Conservation (phyloP, 306 rosid species). For the Quercus agrifolia region DNA sequence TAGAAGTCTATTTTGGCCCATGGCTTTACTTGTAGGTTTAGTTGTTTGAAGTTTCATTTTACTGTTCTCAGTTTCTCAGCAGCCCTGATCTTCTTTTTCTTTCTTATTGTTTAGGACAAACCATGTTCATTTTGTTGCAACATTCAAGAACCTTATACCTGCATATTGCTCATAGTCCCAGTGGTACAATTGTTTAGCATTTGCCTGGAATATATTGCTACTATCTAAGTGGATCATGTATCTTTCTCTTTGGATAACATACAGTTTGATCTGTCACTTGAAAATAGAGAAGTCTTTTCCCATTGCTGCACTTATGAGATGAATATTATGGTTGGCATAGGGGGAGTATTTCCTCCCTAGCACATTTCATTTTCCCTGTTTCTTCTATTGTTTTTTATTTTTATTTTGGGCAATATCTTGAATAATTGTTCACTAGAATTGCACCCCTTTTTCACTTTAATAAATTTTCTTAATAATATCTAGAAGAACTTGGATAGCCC, state of each 20-base stretch:
- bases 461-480: background rate
- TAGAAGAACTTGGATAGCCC: too few species aligned
- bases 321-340: background rate
- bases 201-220: background rate
- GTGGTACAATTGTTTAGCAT: background rate
- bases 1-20: background rate
- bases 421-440: background rate
- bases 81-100: background rate
- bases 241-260: background rate
- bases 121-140: background rate
- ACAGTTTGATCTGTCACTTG: background rate
- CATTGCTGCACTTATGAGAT: background rate
- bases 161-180: background rate
- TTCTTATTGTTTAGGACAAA: background rate
- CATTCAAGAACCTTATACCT: background rate
- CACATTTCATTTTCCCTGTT: background rate
- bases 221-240: background rate
- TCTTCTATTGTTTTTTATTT: background rate
- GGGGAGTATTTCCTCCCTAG: background rate
- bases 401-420: background rate
- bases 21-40: background rate
- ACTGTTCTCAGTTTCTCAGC: background rate
- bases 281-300: background rate
- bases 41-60: background rate
- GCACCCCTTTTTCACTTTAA: background rate